phyloP scores from a whole-genome alignment of 225 moss, liverwort and hornwort species.

The Sphagnum tenellum region DNA sequence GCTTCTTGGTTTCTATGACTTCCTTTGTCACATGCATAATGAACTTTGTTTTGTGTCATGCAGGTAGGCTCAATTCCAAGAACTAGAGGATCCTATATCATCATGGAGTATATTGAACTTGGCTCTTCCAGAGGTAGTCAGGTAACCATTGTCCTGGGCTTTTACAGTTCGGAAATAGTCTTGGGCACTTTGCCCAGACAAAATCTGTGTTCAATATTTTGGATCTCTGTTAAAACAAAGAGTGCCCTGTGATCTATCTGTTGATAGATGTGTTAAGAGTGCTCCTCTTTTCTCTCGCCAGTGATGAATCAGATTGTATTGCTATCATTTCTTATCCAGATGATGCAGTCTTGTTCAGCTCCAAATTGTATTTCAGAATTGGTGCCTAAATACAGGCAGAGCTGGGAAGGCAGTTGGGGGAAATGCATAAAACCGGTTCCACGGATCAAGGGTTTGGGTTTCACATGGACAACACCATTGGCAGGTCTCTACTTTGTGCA shows the following conservation, averaged over 20 bases:
- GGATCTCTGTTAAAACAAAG: no score
- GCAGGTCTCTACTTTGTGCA: constrained; percentile 30
- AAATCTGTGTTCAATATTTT: no score
- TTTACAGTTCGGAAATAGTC: no score
- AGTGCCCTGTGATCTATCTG: no score
- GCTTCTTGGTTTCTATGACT: not conserved
- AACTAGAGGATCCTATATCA: constrained; percentile 81
- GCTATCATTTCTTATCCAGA: no score
- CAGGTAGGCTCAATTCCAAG: constrained; percentile 64
- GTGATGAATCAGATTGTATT: no score
- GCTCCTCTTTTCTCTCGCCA: no score
- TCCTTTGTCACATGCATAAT: not conserved
- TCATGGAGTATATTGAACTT: constrained; percentile 75
- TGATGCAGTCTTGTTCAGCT: no score
- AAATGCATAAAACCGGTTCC: constrained; percentile 75
- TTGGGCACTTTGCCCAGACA: no score
- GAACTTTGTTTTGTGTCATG: not conserved
- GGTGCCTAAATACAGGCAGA: constrained; percentile 39
- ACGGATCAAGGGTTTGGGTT: constrained; percentile 80
- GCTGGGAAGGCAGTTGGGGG: constrained; percentile 67
- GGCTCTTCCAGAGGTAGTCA: constrained; percentile 65
- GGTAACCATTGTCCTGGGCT: constrained; percentile 12
- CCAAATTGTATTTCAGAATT: no score
- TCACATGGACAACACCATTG: constrained; percentile 84
- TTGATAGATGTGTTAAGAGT: no score